Evolutionary conservation across 192 early-diverging fungal genomes (phyloP).

Genomic region (Lunasporangiospora selenospora): DNA sequence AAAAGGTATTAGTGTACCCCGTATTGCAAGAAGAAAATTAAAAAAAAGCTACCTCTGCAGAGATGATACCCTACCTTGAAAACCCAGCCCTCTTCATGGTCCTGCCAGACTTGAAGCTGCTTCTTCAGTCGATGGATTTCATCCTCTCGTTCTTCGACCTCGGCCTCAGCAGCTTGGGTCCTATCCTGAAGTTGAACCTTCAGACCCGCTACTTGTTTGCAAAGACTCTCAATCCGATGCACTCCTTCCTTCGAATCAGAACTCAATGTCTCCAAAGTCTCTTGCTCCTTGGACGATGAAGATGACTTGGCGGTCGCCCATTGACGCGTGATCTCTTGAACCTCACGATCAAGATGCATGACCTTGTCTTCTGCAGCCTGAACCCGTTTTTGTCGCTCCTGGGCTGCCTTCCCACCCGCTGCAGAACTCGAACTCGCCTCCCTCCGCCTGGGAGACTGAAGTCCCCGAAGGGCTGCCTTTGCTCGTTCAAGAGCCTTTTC

Average conservation of each 20-base stretch:
- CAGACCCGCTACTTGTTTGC: conserved; percentile 11
- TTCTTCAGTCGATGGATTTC: conserved; percentile 1
- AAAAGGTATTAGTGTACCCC: background rate
- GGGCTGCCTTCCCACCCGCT: no score
- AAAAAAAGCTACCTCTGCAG: no score
- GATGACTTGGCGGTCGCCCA: no score
- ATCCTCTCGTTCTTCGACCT: conserved; percentile 4
- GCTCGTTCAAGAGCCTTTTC: no score
- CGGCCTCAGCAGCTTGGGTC: conserved; percentile 5
- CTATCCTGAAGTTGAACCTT: conserved; percentile 9
- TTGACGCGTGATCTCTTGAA: no score
- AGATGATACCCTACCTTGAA: conserved; percentile 4
- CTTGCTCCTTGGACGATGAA: no score
- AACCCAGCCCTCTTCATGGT: conserved; percentile 31
- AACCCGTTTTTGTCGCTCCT: no score
- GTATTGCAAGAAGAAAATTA: background rate
- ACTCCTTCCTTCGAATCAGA: conserved; percentile 8
- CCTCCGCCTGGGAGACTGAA: no score
- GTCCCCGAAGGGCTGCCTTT: no score
- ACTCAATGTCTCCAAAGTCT: background rate
- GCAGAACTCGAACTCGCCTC: no score
- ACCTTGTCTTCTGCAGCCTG: no score
- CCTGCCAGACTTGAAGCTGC: conserved; percentile 20
- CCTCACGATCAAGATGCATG: no score
- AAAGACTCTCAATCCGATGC: conserved; percentile 2